Percentiles rank a stretch among this genome's conserved stretches.
Evolutionary conservation across 2,329 filamentous ascomycete species (phyloP).

Genomic region (Pseudofabraea citricarpa): DNA sequence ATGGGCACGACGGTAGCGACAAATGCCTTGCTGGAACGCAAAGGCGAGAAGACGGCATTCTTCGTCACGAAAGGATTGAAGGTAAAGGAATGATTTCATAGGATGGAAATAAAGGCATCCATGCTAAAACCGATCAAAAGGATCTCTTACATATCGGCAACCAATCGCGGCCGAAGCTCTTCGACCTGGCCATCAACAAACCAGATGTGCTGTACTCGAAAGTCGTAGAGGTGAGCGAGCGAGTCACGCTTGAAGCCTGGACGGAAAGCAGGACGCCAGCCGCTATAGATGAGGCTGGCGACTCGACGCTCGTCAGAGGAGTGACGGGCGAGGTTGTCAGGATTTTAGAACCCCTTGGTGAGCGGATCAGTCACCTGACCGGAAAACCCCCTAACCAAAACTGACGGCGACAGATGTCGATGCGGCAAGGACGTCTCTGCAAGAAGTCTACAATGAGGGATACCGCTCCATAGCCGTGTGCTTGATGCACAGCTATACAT

Average conservation of each 20-base stretch:
- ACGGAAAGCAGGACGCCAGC: conserved; percentile 65
- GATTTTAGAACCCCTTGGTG: conserved; percentile 46
- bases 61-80: conserved; percentile 66
- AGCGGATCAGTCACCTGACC: too few relatives aligned
- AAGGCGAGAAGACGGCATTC: conserved; percentile 67
- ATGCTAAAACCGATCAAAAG: conserved; percentile 54
- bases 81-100: not conserved
- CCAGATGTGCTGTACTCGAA: conserved; percentile 62
- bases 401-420: conserved; percentile 50
- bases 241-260: conserved; percentile 67
- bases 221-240: conserved; percentile 66
- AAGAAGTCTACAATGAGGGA: conserved; percentile 52
- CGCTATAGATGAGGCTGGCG: conserved; percentile 37
- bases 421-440: conserved; percentile 51
- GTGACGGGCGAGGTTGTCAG: conserved; percentile 61
- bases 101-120: not conserved
- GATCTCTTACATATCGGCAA: conserved; percentile 68
- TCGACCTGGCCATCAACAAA: conserved; percentile 63
- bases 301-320: conserved; percentile 51
- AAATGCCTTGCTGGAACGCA: conserved; percentile 65
- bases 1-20: conserved; percentile 78
- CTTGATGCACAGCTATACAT: conserved; percentile 64
- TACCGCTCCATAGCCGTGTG: conserved; percentile 60
- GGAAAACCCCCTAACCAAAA: too few relatives aligned
- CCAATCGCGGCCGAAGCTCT: conserved; percentile 65